These are phyloP conservation scores for Tetrahymena thermophila DNA, from an alignment of 73 alveolate species.

Conservation along the genomic window DNA sequence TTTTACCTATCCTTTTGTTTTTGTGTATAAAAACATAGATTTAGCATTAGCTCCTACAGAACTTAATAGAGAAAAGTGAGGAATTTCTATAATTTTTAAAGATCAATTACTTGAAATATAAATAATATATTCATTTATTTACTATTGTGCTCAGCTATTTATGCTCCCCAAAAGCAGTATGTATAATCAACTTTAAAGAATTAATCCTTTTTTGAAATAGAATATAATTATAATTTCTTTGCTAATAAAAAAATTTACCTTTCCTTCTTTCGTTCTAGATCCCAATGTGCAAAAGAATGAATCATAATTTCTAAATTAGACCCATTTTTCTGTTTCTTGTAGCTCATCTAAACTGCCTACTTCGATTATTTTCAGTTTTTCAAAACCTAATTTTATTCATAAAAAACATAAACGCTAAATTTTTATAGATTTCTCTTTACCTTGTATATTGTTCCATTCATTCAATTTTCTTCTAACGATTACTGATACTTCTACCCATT, in stretches of 20 bases:
- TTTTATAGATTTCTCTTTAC: neutral
- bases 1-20: constrained; percentile 15
- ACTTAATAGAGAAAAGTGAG: constrained; percentile 24
- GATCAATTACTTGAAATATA: neutral
- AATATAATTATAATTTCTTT: neutral
- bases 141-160: constrained; percentile 25
- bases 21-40: constrained; percentile 34
- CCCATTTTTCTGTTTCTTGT: constrained; percentile 19
- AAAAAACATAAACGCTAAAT: too few relatives aligned
- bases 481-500: constrained; percentile 30
- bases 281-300: constrained; percentile 36
- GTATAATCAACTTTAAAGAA: constrained; percentile 25
- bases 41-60: constrained; percentile 33
- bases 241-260: neutral
- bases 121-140: neutral
- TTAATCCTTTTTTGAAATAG: constrained; percentile 2
- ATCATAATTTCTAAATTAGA: neutral
- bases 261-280: constrained; percentile 41
- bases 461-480: constrained; percentile 26
- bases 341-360: constrained; percentile 17
- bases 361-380: constrained; percentile 10
- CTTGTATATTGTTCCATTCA: constrained; percentile 10
- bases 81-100: constrained; percentile 6
- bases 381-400: neutral
- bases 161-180: constrained; percentile 26